A percentile compares a stretch with the other conserved stretches of the same genome.
Conservation (phyloP, 2,329 filamentous ascomycete species). For the Botryotinia narcissicola region DNA sequence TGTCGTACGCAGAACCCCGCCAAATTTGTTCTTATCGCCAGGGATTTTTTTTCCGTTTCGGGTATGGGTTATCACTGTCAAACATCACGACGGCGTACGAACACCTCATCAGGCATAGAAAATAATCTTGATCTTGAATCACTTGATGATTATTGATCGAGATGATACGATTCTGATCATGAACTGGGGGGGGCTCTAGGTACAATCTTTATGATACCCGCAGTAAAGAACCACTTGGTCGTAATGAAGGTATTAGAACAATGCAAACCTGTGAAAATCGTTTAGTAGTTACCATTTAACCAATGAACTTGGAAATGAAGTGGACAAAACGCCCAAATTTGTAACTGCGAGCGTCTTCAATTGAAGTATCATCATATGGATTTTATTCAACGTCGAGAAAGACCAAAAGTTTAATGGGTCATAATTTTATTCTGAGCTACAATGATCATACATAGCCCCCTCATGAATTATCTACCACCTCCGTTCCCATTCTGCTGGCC, state of each 20-base stretch:
- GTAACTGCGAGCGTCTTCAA: neutral
- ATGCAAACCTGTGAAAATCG: neutral
- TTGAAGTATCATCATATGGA: neutral
- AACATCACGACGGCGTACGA: constrained; percentile 17
- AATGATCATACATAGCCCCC: constrained; percentile 4
- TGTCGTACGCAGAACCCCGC: constrained; percentile 25
- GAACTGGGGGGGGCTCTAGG: neutral
- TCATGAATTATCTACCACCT: constrained; percentile 10
- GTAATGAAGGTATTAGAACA: neutral
- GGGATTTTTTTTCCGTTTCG: constrained; percentile 34
- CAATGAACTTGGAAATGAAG: neutral
- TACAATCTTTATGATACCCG: neutral
- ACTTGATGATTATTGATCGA: neutral
- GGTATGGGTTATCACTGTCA: constrained; percentile 25
- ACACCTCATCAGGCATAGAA: constrained; percentile 30
- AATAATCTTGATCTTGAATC: neutral
- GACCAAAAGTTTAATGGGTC: neutral
- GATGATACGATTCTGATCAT: neutral
- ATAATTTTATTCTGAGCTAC: constrained; percentile 6
- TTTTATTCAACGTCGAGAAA: neutral
- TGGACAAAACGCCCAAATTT: neutral
- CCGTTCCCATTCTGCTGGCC: constrained; percentile 24
- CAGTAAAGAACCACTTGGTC: neutral
- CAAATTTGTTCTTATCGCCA: constrained; percentile 29
- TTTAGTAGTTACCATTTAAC: neutral